Conservation (phyloP, 139 green algal genomes). For the Closterium sp. region DNA sequence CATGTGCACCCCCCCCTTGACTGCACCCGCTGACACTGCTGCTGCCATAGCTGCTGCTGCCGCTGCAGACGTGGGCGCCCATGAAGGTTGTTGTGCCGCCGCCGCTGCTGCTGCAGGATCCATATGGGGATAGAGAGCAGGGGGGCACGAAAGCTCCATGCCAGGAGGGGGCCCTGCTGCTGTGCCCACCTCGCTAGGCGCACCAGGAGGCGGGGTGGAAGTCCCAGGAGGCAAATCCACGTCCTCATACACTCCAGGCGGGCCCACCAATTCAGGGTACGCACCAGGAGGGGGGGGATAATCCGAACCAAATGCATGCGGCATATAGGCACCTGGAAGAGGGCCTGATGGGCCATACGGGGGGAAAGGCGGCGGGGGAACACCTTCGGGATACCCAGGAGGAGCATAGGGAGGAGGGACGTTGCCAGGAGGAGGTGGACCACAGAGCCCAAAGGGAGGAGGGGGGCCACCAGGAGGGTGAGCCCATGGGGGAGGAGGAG, state of each 20-base stretch:
- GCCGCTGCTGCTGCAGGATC: background rate
- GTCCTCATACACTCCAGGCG: background rate
- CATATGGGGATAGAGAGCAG: background rate
- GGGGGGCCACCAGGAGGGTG: background rate
- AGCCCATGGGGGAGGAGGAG: background rate
- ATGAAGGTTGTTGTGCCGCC: background rate
- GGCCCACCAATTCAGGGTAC: background rate
- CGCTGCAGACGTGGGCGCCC: conserved; percentile 21
- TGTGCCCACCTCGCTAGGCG: background rate
- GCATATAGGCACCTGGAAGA: background rate
- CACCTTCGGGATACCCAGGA: too few relatives aligned
- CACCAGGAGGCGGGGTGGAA: conserved; percentile 10
- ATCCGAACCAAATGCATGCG: background rate
- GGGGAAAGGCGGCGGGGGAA: background rate
- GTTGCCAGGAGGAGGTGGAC: background rate
- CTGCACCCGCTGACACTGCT: background rate
- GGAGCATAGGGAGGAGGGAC: background rate
- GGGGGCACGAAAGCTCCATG: background rate
- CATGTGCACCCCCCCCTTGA: background rate
- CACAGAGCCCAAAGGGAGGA: background rate
- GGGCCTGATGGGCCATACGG: background rate
- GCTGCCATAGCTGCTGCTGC: conserved; percentile 18
- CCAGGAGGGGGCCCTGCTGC: background rate
- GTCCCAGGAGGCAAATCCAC: background rate
- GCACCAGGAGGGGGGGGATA: background rate